Evolutionary conservation across 139 green algal species (phyloP).

Genomic region (Chlorella sp.): DNA sequence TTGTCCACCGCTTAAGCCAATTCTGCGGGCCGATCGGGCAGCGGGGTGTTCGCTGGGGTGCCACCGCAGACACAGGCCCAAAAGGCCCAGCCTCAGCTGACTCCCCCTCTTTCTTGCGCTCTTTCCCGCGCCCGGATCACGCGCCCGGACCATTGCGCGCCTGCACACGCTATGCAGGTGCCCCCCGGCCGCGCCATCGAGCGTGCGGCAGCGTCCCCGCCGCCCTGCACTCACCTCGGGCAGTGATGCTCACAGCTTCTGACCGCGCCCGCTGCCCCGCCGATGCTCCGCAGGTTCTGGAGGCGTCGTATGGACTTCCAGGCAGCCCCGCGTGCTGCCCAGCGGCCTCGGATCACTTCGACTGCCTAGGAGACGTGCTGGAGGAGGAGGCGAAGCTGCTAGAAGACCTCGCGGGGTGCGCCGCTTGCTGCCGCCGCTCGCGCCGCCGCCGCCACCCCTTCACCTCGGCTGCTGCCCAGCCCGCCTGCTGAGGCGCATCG

Average conservation of each 20-base stretch:
- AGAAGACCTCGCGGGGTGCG: slow-evolving; percentile 29
- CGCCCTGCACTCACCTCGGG: neutral
- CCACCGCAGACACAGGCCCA: no score
- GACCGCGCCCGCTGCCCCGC: no score
- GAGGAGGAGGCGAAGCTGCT: slow-evolving; percentile 44
- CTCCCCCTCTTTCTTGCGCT: no score
- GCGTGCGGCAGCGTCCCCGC: neutral
- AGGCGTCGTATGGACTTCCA: neutral
- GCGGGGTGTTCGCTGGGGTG: no score
- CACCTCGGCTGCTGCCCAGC: neutral
- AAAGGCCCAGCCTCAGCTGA: no score
- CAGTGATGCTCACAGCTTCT: neutral
- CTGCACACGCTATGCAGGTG: no score
- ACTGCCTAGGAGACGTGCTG: slow-evolving; percentile 41
- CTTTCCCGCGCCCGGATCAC: no score
- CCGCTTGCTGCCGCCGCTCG: neutral
- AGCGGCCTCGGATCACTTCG: slow-evolving; percentile 18
- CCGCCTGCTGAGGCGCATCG: neutral
- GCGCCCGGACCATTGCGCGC: no score
- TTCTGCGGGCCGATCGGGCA: no score
- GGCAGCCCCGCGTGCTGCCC: neutral
- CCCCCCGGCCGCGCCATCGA: no score
- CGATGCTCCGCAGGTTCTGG: neutral
- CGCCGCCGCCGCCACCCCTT: neutral
- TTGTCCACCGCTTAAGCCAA: no score